Evolutionary conservation across 306 rosid species (phyloP).

Genomic region (Mimosa pudica): DNA sequence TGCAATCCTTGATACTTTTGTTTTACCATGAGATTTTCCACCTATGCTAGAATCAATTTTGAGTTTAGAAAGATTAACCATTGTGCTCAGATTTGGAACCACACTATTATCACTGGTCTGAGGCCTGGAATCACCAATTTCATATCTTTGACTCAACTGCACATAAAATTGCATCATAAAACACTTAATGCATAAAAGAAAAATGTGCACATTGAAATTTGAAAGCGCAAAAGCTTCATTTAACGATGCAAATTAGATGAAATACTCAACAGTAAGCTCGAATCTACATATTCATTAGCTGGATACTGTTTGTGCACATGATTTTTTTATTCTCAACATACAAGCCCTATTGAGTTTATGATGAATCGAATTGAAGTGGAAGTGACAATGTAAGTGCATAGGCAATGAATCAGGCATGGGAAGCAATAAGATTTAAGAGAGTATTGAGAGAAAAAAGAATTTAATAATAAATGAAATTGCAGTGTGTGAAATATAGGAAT

Average conservation of each 20-base stretch:
- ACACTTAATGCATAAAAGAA: not conserved
- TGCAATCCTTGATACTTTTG: conserved; percentile 49
- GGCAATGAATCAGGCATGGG: not conserved
- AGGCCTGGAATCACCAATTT: conserved; percentile 35
- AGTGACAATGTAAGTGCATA: not conserved
- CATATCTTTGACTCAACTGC: conserved; percentile 53
- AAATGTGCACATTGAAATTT: conserved; percentile 12
- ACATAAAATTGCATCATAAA: conserved; percentile 26
- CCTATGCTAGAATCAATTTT: conserved; percentile 35
- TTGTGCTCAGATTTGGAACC: conserved; percentile 26
- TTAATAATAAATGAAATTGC: not conserved
- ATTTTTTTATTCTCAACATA: not conserved
- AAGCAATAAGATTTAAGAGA: conserved; percentile 5
- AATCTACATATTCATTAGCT: no score
- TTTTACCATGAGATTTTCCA: conserved; percentile 42
- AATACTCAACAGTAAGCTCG: no score
- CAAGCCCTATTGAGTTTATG: not conserved
- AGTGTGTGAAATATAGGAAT: no score
- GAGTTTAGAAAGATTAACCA: conserved; percentile 31
- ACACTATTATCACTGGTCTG: conserved; percentile 33
- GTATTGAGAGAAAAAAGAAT: not conserved
- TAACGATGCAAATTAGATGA: not conserved
- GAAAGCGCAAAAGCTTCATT: not conserved
- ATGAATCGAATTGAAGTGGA: not conserved
- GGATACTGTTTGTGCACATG: not conserved